Evolutionary conservation across 345 rosid genomes (phyloP), one percentile per base, ranked within the genome.

Genomic region (Abelmoschus esculentus): DNA sequence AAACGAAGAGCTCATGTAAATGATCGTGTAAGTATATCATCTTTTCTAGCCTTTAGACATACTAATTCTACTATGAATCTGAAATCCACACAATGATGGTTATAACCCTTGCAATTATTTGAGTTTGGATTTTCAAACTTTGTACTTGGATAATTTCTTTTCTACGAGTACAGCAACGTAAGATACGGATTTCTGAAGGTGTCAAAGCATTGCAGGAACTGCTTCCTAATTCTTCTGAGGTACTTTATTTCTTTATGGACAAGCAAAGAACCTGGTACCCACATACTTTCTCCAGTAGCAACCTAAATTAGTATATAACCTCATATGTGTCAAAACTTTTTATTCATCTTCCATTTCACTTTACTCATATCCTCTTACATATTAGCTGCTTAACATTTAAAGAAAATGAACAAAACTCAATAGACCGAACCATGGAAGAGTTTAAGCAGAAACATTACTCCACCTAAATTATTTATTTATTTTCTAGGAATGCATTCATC

Each of bases 181-280:
- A 74, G 83, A 55, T 60, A 66, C 55, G 72, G 47, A 80, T 83
- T 71, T 72, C 75, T 42, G 81, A 81, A 62, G 72, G 78, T 70
- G 66, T 88, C 42, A 75, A 75, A 75, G 81, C 81, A 46, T 70
- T 79, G 77, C 84, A 75, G 36, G 75, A 80, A 71, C 74, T 83
- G 74, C 84, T 86, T 62, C 89, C 87, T 36, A 71, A 71, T 61
- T 65, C 85, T 66, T 70, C 59, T 3, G 76, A 83, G 85, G 87
- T 86, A 78, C 19, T 18, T 52, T 34, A 50, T 61, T 62, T 40
- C 15, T 26, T 40, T 26, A 7, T 22, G n/a, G 44, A 70, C 56
- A 59, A 42, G 44, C 42, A 59, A 42, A 18, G 7, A 42, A 12
- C 19, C 22, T n/a, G 36, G 53, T 56, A 9, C 22, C 13, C 2